Evolutionary conservation across 2,329 filamentous ascomycete genomes (phyloP).

Genomic region (Arthrinium puccinioides): DNA sequence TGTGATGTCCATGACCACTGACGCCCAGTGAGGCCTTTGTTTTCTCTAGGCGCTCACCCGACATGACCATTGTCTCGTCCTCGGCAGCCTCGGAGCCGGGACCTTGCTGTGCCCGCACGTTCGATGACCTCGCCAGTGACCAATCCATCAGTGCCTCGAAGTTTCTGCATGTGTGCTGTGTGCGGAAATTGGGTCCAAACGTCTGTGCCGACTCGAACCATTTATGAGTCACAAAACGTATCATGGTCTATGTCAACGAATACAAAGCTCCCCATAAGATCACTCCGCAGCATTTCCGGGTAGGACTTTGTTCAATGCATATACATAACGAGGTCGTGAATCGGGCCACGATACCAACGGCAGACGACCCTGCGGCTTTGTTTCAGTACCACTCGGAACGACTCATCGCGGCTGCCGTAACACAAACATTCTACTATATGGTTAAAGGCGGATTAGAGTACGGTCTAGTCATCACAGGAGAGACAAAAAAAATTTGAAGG

Average conservation of each 20-base stretch:
- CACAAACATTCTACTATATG: slow-evolving; percentile 43
- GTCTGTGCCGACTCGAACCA: too few species aligned
- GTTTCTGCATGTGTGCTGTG: too few species aligned
- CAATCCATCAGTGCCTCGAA: too few species aligned
- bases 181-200: too few species aligned
- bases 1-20: too few species aligned
- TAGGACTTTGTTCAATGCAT: slow-evolving; percentile 32
- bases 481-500: slow-evolving; percentile 36
- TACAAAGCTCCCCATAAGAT: slow-evolving; percentile 43
- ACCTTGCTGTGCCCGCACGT: too few species aligned
- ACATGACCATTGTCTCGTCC: too few species aligned
- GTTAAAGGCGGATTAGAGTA: slow-evolving; percentile 35
- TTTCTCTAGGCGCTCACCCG: too few species aligned
- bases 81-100: too few species aligned
- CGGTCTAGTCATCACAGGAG: slow-evolving; percentile 32
- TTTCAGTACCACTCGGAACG: slow-evolving; percentile 28
- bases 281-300: slow-evolving; percentile 30
- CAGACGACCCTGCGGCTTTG: slow-evolving; percentile 17
- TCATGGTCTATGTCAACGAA: slow-evolving; percentile 28
- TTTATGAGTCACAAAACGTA: too few species aligned
- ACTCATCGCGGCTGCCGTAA: slow-evolving; percentile 33
- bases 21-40: too few species aligned
- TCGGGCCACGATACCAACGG: slow-evolving; percentile 17
- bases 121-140: too few species aligned
- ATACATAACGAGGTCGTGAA: slow-evolving; percentile 29